Evolutionary conservation across 495 filamentous ascomycete genomes (phyloP), one percentile per base, ranked within the genome.

Genomic region (Hypoxylon perforatum): DNA sequence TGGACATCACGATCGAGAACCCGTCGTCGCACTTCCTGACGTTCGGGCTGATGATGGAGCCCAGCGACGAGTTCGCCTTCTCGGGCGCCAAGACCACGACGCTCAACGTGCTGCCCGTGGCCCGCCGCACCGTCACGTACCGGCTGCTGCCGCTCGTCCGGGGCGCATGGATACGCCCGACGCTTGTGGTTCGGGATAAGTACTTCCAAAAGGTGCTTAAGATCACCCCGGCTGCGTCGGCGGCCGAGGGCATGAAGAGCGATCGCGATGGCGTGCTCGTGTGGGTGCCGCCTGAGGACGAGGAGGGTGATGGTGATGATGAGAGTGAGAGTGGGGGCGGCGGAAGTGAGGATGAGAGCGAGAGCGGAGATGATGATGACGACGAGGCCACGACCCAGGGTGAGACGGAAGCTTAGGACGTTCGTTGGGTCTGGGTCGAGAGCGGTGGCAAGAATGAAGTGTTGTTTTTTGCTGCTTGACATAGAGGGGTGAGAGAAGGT

Each of bases 1-100:
- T 85, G 5, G 72, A 76, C 19, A 91, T 96, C 66, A 90, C 87
- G 6, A 84, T 98, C 62, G 95, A 99, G 73, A 99, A 99, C 73
- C 91, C 95, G 3, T 97, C 96, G 2, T 89, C 87, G 71, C 94
- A 98, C 71, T 94, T 95, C 75, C 84, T 99, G 17, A 96, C 93
- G 0, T 98, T 99, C 76, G 91, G 88, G 18, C 73, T 97, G 28
- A 85, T 86, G 9, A 97, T 99, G 93, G 96, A 99, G 65, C 88
- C 92, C 1, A 92, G 85, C 70, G 93, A 96, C 60, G 86, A 91
- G 12, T 99, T 99, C 75, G 95, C 92, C 6, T 97, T 99, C 74
- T 93, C 91, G 23, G 95, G 95, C 0, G 82, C 91, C 4, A 98
- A 97, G 79, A 84, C 89, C 46, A 87, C 86, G 5, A 87, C 87